Evolutionary conservation across 176 grass and related monocot species (phyloP).

Genomic region (Canna indica): DNA sequence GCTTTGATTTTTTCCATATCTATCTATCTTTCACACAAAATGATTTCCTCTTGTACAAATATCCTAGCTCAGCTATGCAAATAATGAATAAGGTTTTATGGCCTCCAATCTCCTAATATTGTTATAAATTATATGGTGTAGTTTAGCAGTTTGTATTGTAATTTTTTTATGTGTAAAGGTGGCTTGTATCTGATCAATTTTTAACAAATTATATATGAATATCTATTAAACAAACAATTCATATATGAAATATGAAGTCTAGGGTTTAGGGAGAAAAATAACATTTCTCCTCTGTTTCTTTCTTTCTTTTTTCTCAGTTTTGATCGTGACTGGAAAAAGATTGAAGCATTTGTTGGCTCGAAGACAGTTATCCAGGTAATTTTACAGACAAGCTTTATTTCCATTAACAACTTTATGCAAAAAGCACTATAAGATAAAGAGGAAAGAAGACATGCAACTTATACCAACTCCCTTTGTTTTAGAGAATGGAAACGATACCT

Average conservation of each 20-base stretch:
- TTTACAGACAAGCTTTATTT: background rate
- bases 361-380: constrained; percentile 12
- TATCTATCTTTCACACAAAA: background rate
- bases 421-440: background rate
- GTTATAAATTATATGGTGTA: background rate
- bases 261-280: background rate
- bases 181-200: background rate
- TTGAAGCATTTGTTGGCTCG: constrained; percentile 11
- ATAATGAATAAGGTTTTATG: background rate
- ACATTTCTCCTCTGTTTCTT: background rate
- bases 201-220: background rate
- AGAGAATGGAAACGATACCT: too few species aligned
- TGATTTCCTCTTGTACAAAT: background rate
- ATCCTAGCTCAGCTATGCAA: background rate
- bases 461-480: background rate
- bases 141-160: background rate
- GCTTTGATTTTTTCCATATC: background rate
- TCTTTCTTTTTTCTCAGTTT: background rate
- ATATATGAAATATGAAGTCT: background rate
- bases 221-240: too few species aligned
- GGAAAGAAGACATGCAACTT: background rate
- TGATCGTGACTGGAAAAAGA: constrained; percentile 15
- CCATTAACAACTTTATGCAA: background rate
- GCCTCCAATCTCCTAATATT: background rate
- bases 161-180: background rate